Evolutionary conservation across 331 rosid species (phyloP), one percentile per base, ranked within the genome.

Genomic region (Malus hybrid): DNA sequence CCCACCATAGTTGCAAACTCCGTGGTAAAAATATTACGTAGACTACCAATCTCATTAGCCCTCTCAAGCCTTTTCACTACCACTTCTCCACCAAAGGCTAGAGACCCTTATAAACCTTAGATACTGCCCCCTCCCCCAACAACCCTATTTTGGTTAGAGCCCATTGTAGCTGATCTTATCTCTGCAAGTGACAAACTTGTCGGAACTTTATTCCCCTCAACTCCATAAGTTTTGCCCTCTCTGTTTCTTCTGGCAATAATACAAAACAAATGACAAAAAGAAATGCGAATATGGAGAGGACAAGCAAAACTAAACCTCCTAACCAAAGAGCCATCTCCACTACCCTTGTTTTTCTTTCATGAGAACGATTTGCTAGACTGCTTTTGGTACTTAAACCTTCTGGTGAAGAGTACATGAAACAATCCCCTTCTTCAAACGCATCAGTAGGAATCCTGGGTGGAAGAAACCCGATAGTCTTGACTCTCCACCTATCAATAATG

Each of bases 71-170:
- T 90, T 77, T 90, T 91, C 9, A 91, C 92, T 3, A 90, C 97
- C n/a, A 90, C 93, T 65, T 89, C 96, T 39, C 87, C 85, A 34
- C 91, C 90, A 33, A 54, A 71, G 13, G 90, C 79, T 69, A 93
- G 91, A 60, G 84, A 88, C 42, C 98, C 97, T 75, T 81, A 77
- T 93, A 93, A 52, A 93, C 98, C 48, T 76, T 86, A 66, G 97
- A 93, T 1, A 92, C 85, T 15, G 90, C 91, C 60, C 98, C 98
- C 80, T 88, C 90, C 31, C 97, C 4, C 98, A 62, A 93, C 88
- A 63, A 93, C 74, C 65, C 90, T 83, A 50, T 65, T 86, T 33
- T 66, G 76, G 33, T 87, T 85, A 62, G 89, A 93, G 29, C 92
- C 97, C 96, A 85, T 83, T 56, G 98, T 93, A 5, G 98, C 97